A percentile compares a stretch with the other conserved stretches of the same genome.
These are phyloP conservation scores for Rosa rugosa DNA, from an alignment of 306 rosid species.

Conservation along the genomic window DNA sequence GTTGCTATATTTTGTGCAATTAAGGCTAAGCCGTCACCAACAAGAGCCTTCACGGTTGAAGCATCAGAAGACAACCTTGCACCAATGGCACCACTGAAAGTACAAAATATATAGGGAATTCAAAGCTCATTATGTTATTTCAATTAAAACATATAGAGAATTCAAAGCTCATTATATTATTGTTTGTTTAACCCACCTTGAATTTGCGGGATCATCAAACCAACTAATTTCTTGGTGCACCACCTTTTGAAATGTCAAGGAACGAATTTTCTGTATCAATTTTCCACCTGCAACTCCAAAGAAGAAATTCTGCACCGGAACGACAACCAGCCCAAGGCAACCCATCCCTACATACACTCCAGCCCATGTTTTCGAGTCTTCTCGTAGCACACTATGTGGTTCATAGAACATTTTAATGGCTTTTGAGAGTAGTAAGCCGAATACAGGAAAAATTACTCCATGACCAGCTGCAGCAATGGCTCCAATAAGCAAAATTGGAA, in stretches of 20 bases:
- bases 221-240: constrained; percentile 82
- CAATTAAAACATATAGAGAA: not conserved
- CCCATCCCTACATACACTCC: constrained; percentile 61
- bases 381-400: constrained; percentile 46
- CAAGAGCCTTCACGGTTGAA: constrained; percentile 63
- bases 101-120: not conserved
- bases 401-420: constrained; percentile 60
- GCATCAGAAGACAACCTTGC: constrained; percentile 91
- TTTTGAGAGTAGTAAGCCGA: constrained; percentile 71
- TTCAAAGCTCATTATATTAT: no score
- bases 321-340: constrained; percentile 24
- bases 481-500: constrained; percentile 61
- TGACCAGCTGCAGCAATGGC: constrained; percentile 56
- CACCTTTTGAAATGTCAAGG: constrained; percentile 67
- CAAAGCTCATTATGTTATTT: not conserved
- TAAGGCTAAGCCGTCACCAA: constrained; percentile 76
- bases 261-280: constrained; percentile 67
- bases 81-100: constrained; percentile 70
- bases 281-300: constrained; percentile 89
- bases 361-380: constrained; percentile 68
- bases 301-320: constrained; percentile 55
- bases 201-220: constrained; percentile 87
- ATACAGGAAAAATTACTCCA: constrained; percentile 65
- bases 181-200: constrained; percentile 50
- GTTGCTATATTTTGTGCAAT: constrained; percentile 67